Percentiles rank a stretch among this genome's conserved stretches.
Conservation (phyloP, 768 basidiomycete genomes). For the Sutorius australiensis region DNA sequence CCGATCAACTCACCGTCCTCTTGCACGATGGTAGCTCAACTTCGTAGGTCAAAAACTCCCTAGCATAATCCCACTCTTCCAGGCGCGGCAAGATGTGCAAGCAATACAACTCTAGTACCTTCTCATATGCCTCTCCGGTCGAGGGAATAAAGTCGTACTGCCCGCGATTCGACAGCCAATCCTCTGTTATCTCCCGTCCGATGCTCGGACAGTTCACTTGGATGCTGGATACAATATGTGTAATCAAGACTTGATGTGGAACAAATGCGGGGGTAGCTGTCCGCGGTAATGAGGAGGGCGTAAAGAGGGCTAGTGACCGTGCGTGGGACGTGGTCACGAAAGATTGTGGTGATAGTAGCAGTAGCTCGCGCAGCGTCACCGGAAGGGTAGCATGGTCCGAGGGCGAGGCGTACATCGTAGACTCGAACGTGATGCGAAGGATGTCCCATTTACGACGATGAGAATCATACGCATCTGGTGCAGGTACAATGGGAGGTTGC, state of each 20-base stretch:
- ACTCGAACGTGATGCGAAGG: constrained; percentile 78
- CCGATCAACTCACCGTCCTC: constrained; percentile 46
- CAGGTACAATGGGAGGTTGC: constrained; percentile 34
- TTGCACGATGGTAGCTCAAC: constrained; percentile 49
- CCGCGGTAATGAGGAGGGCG: constrained; percentile 41
- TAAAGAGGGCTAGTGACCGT: constrained; percentile 68
- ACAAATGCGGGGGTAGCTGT: constrained; percentile 52
- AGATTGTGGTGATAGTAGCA: constrained; percentile 55
- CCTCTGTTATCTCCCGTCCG: constrained; percentile 66
- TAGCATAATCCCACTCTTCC: constrained; percentile 76
- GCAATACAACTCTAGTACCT: constrained; percentile 73
- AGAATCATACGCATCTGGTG: constrained; percentile 41
- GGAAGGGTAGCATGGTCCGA: constrained; percentile 45
- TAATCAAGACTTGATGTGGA: constrained; percentile 65
- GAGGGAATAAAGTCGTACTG: constrained; percentile 31
- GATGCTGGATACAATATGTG: constrained; percentile 66
- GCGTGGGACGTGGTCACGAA: constrained; percentile 54
- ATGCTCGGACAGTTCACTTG: constrained; percentile 60
- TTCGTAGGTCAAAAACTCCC: constrained; percentile 73
- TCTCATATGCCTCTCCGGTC: constrained; percentile 59
- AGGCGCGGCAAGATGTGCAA: constrained; percentile 68
- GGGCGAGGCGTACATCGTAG: constrained; percentile 60
- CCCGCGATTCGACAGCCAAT: constrained; percentile 68
- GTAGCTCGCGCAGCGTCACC: constrained; percentile 45
- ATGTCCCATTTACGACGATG: constrained; percentile 83